Conservation (phyloP, 225 moss, liverwort and hornwort genomes). For the Marchantia paleacea region DNA sequence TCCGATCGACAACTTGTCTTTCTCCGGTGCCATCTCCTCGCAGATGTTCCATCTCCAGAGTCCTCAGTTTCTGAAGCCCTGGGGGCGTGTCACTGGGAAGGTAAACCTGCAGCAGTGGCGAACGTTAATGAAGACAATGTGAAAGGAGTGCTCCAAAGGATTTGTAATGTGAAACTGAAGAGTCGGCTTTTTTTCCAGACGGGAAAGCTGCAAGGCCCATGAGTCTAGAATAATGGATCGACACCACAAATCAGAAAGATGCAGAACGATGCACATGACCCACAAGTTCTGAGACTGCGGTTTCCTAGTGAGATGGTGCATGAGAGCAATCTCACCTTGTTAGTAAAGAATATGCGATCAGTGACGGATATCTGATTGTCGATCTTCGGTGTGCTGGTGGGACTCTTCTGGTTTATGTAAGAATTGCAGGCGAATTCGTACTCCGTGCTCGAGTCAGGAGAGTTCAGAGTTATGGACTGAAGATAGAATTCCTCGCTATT, state of each 20-base stretch:
- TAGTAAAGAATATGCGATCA: slow-evolving; percentile 53
- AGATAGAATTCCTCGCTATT: slow-evolving; percentile 55
- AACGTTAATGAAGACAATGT: not conserved
- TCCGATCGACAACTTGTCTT: slow-evolving; percentile 46
- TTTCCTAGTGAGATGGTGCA: not conserved
- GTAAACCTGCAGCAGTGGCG: slow-evolving; percentile 36
- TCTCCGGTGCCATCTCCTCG: slow-evolving; percentile 52
- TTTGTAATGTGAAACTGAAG: too few relatives aligned
- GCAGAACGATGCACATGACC: too few relatives aligned
- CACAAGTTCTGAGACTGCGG: too few relatives aligned
- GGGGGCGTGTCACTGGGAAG: slow-evolving; percentile 58
- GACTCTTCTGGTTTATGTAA: not conserved
- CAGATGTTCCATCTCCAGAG: slow-evolving; percentile 38
- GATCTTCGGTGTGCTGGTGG: not conserved
- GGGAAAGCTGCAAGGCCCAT: too few relatives aligned
- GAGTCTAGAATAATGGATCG: too few relatives aligned
- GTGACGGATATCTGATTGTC: slow-evolving; percentile 13
- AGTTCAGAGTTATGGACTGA: slow-evolving; percentile 36
- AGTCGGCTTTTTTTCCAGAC: too few relatives aligned
- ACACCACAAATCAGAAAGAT: too few relatives aligned
- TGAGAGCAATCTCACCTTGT: slow-evolving; percentile 38
- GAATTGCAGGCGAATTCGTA: slow-evolving; percentile 7
- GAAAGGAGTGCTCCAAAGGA: not conserved
- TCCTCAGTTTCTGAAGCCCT: slow-evolving; percentile 41
- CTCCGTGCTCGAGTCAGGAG: slow-evolving; percentile 9